phyloP scores from a whole-genome alignment of 345 rosid species.

The rapeseed (Brassica napus) region DNA sequence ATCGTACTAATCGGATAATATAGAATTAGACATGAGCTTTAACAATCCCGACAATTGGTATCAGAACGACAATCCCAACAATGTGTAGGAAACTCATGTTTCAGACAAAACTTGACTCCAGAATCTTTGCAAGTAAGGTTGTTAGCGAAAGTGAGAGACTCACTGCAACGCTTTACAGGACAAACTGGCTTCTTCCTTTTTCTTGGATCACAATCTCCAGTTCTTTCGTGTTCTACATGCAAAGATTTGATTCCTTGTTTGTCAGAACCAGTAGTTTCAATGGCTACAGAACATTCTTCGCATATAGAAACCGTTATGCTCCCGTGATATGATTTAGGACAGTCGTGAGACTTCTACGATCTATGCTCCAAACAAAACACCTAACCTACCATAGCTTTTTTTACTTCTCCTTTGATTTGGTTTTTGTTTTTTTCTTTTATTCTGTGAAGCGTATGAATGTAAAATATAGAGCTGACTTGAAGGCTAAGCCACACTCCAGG shows the following conservation, averaged over 20 bases:
- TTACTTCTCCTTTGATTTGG: neutral
- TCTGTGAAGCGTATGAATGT: neutral
- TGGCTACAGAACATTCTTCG: slow-evolving; percentile 58
- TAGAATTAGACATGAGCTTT: too few relatives aligned
- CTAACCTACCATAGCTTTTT: slow-evolving; percentile 43
- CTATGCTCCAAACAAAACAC: slow-evolving; percentile 78
- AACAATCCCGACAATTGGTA: too few relatives aligned
- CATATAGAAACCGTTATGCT: slow-evolving; percentile 78
- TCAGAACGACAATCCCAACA: too few relatives aligned
- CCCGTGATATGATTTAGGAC: slow-evolving; percentile 55
- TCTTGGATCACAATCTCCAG: slow-evolving; percentile 61
- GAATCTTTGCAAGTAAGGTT: slow-evolving; percentile 70
- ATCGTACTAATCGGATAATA: too few relatives aligned
- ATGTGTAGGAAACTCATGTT: slow-evolving; percentile 61
- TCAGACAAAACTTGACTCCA: slow-evolving; percentile 64
- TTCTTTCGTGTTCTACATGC: slow-evolving; percentile 55
- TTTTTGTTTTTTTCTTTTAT: slow-evolving; percentile 8
- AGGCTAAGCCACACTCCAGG: slow-evolving; percentile 44
- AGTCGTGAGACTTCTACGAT: slow-evolving; percentile 63
- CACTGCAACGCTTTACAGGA: slow-evolving; percentile 65
- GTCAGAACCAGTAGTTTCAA: slow-evolving; percentile 59
- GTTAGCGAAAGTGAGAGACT: slow-evolving; percentile 65
- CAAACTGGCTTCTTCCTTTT: slow-evolving; percentile 70
- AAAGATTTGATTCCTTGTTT: slow-evolving; percentile 45
- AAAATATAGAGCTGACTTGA: slow-evolving; percentile 39